These are phyloP conservation scores for Obelidium mucronatum DNA, from an alignment of 192 early-diverging fungal species.

Conservation along the genomic window DNA sequence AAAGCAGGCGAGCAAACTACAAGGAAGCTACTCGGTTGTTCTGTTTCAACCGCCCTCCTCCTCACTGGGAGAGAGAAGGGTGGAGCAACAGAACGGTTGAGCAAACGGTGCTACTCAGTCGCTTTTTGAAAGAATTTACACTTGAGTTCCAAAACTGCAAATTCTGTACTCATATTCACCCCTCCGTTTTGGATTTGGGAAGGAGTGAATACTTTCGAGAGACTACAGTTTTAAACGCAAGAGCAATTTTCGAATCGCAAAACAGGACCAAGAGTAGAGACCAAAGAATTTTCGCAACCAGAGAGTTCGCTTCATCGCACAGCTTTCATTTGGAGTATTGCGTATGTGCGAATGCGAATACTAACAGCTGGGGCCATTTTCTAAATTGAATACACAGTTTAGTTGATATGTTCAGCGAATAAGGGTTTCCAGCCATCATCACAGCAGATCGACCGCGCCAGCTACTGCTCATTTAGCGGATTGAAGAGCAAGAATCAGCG, in stretches of 20 bases:
- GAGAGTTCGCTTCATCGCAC: too few relatives aligned
- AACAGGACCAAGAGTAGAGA: neutral
- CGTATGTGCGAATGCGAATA: neutral
- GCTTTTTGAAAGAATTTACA: neutral
- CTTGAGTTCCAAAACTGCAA: slow-evolving; percentile 6
- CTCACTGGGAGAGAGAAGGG: neutral
- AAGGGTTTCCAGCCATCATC: neutral
- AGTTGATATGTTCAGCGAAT: too few relatives aligned
- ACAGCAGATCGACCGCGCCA: neutral
- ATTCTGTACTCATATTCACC: neutral
- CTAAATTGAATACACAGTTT: neutral
- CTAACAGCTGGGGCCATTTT: slow-evolving; percentile 15
- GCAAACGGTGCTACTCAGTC: slow-evolving; percentile 24
- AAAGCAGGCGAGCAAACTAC: slow-evolving; percentile 19
- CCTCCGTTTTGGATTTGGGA: neutral
- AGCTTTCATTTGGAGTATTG: too few relatives aligned
- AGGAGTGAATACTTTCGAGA: neutral
- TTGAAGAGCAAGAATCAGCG: neutral
- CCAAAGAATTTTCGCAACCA: too few relatives aligned
- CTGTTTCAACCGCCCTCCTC: too few relatives aligned
- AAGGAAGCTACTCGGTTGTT: neutral
- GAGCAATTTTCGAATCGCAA: neutral
- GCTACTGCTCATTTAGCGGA: neutral
- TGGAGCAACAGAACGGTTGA: neutral
- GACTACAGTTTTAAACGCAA: slow-evolving; percentile 9